Conservation (phyloP, 768 basidiomycete genomes). For the Collybia sp. region DNA sequence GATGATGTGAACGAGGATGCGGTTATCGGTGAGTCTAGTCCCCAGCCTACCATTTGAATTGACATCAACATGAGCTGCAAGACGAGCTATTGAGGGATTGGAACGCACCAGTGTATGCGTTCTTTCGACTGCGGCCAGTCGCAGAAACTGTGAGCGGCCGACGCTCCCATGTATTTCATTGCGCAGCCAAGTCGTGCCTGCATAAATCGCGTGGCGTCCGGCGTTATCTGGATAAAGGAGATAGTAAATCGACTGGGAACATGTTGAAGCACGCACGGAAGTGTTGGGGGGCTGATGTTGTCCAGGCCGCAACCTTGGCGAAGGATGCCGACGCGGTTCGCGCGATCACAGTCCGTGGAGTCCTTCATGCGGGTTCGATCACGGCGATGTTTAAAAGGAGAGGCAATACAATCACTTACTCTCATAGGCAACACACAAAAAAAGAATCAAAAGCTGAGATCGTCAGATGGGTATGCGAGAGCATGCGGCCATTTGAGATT, state of each 20-base stretch:
- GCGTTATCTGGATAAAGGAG: conserved; percentile 18
- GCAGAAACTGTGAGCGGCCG: conserved; percentile 12
- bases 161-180: conserved; percentile 21
- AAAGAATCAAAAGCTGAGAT: background rate
- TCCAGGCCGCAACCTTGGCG: conserved; percentile 10
- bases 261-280: conserved; percentile 17
- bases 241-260: conserved; percentile 23
- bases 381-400: conserved; percentile 20
- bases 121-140: conserved; percentile 14
- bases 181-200: conserved; percentile 14
- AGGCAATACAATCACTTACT: conserved; percentile 23
- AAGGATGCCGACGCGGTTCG: conserved; percentile 5
- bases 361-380: conserved; percentile 13
- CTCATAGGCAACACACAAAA: conserved; percentile 9
- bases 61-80: too few relatives aligned
- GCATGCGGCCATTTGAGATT: background rate
- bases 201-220: background rate
- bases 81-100: conserved; percentile 2
- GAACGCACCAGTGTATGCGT: conserved; percentile 25
- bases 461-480: background rate
- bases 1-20: too few relatives aligned
- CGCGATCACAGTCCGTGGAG: conserved; percentile 2
- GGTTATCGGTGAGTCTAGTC: too few relatives aligned
- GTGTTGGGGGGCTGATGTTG: conserved; percentile 23
- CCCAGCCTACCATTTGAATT: too few relatives aligned